Base-by-base conservation (phyloP, 164 flowering plant genomes). In the Akebia trifoliata region DNA sequence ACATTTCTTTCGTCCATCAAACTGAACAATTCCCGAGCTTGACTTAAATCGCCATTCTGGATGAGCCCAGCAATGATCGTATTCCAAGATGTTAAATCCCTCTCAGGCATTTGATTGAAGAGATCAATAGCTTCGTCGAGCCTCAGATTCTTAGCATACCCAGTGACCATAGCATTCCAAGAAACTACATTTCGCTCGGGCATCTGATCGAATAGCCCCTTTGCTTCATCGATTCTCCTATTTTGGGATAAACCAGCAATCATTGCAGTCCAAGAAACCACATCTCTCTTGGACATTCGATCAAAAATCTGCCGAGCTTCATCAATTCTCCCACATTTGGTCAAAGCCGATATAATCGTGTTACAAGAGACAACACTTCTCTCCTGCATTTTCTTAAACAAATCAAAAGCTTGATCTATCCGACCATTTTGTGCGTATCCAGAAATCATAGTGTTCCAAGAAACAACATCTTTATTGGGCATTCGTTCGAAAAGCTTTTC, bases 191-290 rank as follows among this genome's bases (percentile, higher is more conserved):
- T 49, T 30, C 35, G 24, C 6, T 49, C 20, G 17, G 36, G 53
- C 53, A 29, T 49, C n/a, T 17, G 24, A 28, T 49, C 53, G 10
- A 49, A 49, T 3, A 49, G 34, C 14, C 29, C 35, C 26, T 22
- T 29, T n/a, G 53, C 53, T 49, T 49, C 53, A 49, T 49, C 53
- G 7, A 49, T 29, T 49, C 53, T 49, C 34, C 53, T 35, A 49
- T 30, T 29, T 28, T 29, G n/a, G 7, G 53, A 28, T 30, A 49
- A 49, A 14, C 53, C 53, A 26, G n/a, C n/a, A n/a, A n/a, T n/a
- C n/a, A n/a, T n/a, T n/a, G n/a, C n/a, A n/a, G n/a, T n/a, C n/a
- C n/a, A n/a, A n/a, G n/a, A n/a, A n/a, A n/a, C n/a, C n/a, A n/a
- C n/a, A n/a, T n/a, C n/a, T n/a, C n/a, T n/a, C 22, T 49, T 35